Base-by-base conservation (phyloP, 2,329 filamentous ascomycete species). In the Trichoderma hamatum region DNA sequence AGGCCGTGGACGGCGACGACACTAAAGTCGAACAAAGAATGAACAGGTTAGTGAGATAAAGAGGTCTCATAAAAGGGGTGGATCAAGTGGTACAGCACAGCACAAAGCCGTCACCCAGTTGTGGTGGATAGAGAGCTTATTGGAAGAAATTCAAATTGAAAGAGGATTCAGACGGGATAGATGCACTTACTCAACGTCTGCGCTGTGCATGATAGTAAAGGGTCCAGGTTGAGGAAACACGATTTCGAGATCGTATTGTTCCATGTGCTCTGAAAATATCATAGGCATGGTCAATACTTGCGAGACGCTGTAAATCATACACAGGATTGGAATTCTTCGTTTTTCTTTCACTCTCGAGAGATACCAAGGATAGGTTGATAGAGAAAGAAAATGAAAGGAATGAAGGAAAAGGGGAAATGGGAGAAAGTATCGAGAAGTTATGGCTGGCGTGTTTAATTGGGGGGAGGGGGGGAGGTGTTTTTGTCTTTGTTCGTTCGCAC, bases 1-100 rank as follows among this genome's bases (percentile, higher is more conserved):
- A 70, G 62, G 30, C 68, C 62, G 28, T 66, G 68, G 14, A 70
- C 6, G 26, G 56, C 28, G 36, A 70, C 49, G 43, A 70, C 56
- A 36, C 68, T 70, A 55, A 21, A 21, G 7, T 28, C 3, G 54
- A 9, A 39, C 34, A 46, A 56, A 3, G n/a, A 26, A 21, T 6
- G 24, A 16, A n/a, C 13, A 6, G 36, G 62, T 67, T n/a, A 62
- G 62, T 6, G 6, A 32, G 19, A 13, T 16, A 10, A 10, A 16
- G 13, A 32, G 5, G 4, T 6, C 28, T 14, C 11, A 11, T 16
- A 46, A 7, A 32, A 30, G 10, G 5, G 11, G 13, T 1, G 9
- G 13, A 36, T 13, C 5, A 36, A 36, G 13, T 5, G 9, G 5
- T 30, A 30, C n/a, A n/a, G 6, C 2, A 49, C n/a, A 49, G 2